Evolutionary conservation across 176 grass and related monocot species (phyloP).

Genomic region (Elymus sibiricus): DNA sequence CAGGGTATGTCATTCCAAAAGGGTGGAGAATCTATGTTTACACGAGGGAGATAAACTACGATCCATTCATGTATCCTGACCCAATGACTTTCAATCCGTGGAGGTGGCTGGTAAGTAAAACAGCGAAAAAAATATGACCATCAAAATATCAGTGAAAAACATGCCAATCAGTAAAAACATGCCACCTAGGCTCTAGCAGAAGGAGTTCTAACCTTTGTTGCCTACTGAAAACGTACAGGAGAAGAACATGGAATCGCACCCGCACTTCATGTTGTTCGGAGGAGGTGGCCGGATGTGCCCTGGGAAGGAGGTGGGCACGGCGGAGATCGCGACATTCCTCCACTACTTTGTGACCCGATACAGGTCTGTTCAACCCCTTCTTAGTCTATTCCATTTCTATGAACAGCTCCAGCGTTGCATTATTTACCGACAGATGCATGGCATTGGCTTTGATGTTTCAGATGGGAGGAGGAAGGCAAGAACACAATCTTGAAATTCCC

Average conservation of each 20-base stretch:
- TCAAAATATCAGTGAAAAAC: background rate
- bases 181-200: background rate
- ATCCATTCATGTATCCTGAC: slow-evolving; percentile 76
- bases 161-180: background rate
- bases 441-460: slow-evolving; percentile 21
- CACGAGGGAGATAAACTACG: slow-evolving; percentile 97
- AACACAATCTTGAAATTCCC: slow-evolving; percentile 85
- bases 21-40: slow-evolving; percentile 98
- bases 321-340: slow-evolving; percentile 84
- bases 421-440: background rate
- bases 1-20: slow-evolving; percentile 89
- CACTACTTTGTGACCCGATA: slow-evolving; percentile 90
- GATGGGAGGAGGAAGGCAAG: slow-evolving; percentile 87
- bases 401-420: background rate
- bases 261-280: slow-evolving; percentile 95
- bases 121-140: background rate
- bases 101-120: slow-evolving; percentile 91
- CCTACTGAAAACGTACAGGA: slow-evolving; percentile 42
- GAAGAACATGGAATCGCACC: slow-evolving; percentile 74
- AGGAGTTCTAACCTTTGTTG: slow-evolving; percentile 5
- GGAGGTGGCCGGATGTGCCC: slow-evolving; percentile 84
- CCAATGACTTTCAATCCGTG: slow-evolving; percentile 87
- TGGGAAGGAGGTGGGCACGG: slow-evolving; percentile 85
- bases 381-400: background rate
- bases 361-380: slow-evolving; percentile 43